Evolutionary conservation across 768 basidiomycete species (phyloP).

Genomic region (Boletus rubescentipes): DNA sequence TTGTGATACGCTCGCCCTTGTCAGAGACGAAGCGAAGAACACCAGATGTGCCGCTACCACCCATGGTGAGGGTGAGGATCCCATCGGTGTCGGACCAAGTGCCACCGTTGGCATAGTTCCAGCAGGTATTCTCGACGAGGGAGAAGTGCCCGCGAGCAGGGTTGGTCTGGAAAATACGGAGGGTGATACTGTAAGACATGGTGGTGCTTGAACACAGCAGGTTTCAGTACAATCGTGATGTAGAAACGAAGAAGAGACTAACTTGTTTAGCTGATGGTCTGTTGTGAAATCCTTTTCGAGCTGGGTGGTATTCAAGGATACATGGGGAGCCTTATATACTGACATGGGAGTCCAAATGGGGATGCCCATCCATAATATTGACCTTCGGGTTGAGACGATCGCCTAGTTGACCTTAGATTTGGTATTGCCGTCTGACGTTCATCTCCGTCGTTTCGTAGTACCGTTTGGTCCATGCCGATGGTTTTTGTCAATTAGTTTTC

Average conservation of each 20-base stretch:
- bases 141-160: not conserved
- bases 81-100: slow-evolving; percentile 29
- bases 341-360: not conserved
- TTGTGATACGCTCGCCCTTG: slow-evolving; percentile 32
- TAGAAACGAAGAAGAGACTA: not conserved
- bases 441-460: not conserved
- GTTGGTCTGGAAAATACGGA: slow-evolving; percentile 3
- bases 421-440: not conserved
- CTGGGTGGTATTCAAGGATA: not conserved
- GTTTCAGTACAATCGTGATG: not conserved
- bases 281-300: not conserved
- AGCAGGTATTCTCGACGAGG: slow-evolving; percentile 6
- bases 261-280: not conserved
- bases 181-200: slow-evolving; percentile 10
- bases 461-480: no score
- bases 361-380: no score
- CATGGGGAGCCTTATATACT: not conserved
- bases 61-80: slow-evolving; percentile 31
- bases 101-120: slow-evolving; percentile 24
- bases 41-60: slow-evolving; percentile 41
- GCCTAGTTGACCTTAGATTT: not conserved
- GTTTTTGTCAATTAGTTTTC: no score
- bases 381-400: not conserved
- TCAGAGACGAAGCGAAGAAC: slow-evolving; percentile 33
- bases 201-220: not conserved